Conservation (phyloP, 2,329 filamentous ascomycete genomes). For the Lecanicillium sp. region DNA sequence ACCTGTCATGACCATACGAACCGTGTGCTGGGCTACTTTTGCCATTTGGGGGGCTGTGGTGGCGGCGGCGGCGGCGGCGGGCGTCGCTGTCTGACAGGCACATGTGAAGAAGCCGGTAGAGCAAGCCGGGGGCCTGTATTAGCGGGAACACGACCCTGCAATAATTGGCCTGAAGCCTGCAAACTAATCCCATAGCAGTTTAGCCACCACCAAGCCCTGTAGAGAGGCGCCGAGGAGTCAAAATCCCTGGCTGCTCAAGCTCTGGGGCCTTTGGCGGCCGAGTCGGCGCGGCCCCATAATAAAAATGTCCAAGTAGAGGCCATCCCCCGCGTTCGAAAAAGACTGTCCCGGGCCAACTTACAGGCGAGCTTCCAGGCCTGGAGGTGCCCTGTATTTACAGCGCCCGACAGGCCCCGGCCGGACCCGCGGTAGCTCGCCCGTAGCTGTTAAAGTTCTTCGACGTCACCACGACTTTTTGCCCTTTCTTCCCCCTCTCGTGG, state of each 20-base stretch:
- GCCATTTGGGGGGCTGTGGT: background rate
- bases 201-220: no score
- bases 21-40: background rate
- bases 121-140: background rate
- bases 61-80: background rate
- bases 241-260: no score
- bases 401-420: background rate
- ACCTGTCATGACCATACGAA: slow-evolving; percentile 4
- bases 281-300: slow-evolving; percentile 20
- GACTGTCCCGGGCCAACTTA: background rate
- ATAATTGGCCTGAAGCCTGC: no score
- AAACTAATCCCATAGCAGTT: no score
- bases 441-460: slow-evolving; percentile 2
- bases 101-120: background rate
- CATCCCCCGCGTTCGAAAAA: slow-evolving; percentile 21
- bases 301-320: slow-evolving; percentile 29
- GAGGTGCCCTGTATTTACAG: background rate
- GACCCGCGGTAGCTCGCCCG: background rate
- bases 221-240: no score
- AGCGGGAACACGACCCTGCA: background rate
- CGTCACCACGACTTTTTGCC: slow-evolving; percentile 4
- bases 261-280: slow-evolving; percentile 1
- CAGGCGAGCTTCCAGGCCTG: background rate
- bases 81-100: background rate
- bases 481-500: background rate